These are phyloP conservation scores for Ogataea henricii DNA, from an alignment of 805 yeast species.

Conservation along the genomic window DNA sequence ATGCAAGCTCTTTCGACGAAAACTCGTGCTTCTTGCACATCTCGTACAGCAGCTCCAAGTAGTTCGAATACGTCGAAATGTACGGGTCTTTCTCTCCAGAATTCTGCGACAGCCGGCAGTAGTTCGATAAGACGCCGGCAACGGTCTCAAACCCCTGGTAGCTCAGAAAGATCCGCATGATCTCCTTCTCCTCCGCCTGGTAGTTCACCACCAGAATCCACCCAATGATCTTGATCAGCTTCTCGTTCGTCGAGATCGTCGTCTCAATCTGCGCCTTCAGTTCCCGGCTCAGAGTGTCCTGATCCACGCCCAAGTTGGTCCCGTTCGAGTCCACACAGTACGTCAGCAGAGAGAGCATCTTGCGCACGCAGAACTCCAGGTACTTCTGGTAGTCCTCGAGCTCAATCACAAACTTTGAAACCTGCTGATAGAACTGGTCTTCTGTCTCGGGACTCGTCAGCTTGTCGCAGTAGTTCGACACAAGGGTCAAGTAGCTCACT, in stretches of 20 bases:
- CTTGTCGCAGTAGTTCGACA: slow-evolving; percentile 32
- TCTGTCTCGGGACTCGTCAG: slow-evolving; percentile 21
- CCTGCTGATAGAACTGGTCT: slow-evolving; percentile 28
- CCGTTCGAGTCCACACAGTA: slow-evolving; percentile 31
- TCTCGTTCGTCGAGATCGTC: slow-evolving; percentile 30
- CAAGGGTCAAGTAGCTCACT: slow-evolving; percentile 36
- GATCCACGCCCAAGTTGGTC: slow-evolving; percentile 25
- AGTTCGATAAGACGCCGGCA: slow-evolving; percentile 28
- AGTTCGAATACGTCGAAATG: slow-evolving; percentile 26
- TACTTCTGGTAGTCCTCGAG: slow-evolving; percentile 38
- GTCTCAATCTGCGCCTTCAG: slow-evolving; percentile 23
- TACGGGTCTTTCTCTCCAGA: slow-evolving; percentile 33
- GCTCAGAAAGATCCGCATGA: slow-evolving; percentile 49
- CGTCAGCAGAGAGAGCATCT: slow-evolving; percentile 47
- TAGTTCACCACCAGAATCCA: slow-evolving; percentile 34
- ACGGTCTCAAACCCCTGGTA: slow-evolving; percentile 54
- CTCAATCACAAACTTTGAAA: slow-evolving; percentile 29
- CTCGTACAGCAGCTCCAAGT: slow-evolving; percentile 56
- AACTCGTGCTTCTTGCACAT: slow-evolving; percentile 53
- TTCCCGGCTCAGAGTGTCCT: slow-evolving; percentile 15
- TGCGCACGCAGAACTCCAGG: slow-evolving; percentile 49
- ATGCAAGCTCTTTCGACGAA: slow-evolving; percentile 40
- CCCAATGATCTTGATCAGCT: slow-evolving; percentile 34
- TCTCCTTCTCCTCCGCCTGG: slow-evolving; percentile 24
- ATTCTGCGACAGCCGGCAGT: slow-evolving; percentile 39